Base-by-base conservation (phyloP, 2,329 filamentous ascomycete species). In the Alternaria hordeiaustralica region DNA sequence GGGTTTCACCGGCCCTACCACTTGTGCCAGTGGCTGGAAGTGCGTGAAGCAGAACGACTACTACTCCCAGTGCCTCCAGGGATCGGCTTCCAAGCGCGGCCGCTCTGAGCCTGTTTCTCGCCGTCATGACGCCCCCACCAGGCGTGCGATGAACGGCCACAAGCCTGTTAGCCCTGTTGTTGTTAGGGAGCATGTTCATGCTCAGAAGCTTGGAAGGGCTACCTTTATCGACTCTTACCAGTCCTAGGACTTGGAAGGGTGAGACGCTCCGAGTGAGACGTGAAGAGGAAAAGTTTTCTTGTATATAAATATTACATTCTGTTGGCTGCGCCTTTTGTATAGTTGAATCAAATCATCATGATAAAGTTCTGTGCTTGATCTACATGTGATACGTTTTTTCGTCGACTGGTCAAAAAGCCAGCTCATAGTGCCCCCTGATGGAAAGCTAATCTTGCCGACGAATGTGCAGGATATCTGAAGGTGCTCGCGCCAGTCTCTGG, bases 41-140 rank as follows among this genome's bases (percentile, higher is more conserved):
- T 85, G 83, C 75, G 72, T 73, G 13, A 66, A 67, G 6, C 70
- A 68, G 18, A 84, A 84, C 72, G 71, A 77, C 6, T 63, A 45
- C 30, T 63, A 63, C 50, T 63, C 50, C 2, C 60, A 63, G 20
- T 63, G 60, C n/a, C 44, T 63, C 7, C 57, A 44, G 13, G 25
- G n/a, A 4, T 33, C 36, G 2, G 49, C 49, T 3, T 45, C 47
- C 7, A 59, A 46, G 33, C 57, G 57, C 8, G 47, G 47, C 11
- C 57, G 53, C 12, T 55, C 53, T n/a, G 36, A 11, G 18, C 53
- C 53, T 44, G 33, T 55, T 3, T 41, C 36, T 21, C 53, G 15
- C 1, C 46, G 56, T 7, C 56, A 59, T 10, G 25, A 30, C 36
- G 53, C 25, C 7, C 10, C 33, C 4, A 30, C 49, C 20, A 54